Evolutionary conservation across 495 filamentous ascomycete genomes (phyloP).

Genomic region (Rusavskia elegans): DNA sequence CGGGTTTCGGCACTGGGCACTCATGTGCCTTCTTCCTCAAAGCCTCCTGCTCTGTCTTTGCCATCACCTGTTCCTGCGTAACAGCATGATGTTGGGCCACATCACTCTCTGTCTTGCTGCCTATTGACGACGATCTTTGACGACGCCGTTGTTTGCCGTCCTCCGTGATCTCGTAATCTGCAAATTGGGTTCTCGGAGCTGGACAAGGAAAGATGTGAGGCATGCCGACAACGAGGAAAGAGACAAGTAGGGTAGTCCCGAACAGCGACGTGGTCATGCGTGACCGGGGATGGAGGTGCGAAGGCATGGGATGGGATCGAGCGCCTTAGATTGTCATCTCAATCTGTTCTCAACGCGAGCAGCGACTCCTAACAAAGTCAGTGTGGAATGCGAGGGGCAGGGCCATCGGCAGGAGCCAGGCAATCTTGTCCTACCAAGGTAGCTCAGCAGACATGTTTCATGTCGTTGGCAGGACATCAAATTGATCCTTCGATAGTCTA

Average conservation of each 20-base stretch:
- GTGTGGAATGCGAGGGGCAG: no score
- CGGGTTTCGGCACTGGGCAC: slow-evolving; percentile 77
- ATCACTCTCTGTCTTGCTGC: slow-evolving; percentile 20
- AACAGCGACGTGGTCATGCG: slow-evolving; percentile 84
- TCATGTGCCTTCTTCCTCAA: slow-evolving; percentile 23
- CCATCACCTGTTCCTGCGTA: slow-evolving; percentile 14
- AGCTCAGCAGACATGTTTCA: no score
- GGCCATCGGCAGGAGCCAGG: no score
- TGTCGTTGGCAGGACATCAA: no score
- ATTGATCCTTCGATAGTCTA: no score
- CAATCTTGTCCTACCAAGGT: no score
- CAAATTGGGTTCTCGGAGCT: slow-evolving; percentile 55
- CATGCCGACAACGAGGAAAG: slow-evolving; percentile 78
- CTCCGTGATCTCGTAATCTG: slow-evolving; percentile 46
- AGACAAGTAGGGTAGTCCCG: slow-evolving; percentile 78
- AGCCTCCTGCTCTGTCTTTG: slow-evolving; percentile 17
- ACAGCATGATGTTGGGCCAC: slow-evolving; percentile 12
- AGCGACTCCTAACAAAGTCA: not conserved
- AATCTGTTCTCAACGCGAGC: not conserved
- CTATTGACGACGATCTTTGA: not conserved
- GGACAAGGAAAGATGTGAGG: slow-evolving; percentile 93
- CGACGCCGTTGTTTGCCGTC: slow-evolving; percentile 18
- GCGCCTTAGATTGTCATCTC: not conserved
- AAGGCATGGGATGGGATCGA: slow-evolving; percentile 39
- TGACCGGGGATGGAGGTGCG: slow-evolving; percentile 83